Base-by-base conservation (phyloP, 768 basidiomycete genomes). In the Vishniacozyma victoriae region DNA sequence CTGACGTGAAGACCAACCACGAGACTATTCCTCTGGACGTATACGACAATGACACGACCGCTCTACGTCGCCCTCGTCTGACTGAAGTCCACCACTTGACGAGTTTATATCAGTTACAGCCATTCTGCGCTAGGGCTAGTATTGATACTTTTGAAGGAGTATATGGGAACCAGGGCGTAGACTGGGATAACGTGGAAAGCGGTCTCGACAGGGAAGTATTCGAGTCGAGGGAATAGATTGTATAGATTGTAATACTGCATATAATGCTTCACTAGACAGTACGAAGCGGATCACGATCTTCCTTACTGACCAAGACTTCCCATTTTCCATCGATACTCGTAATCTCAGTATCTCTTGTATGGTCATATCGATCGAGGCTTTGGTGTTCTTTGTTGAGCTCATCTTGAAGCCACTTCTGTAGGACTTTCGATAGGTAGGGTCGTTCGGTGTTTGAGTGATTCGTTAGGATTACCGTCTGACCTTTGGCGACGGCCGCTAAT, bases 391-490 rank as follows among this genome's bases (percentile, higher is more conserved):
- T 71, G 14, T 66, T 58, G 51, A 86, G 74, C 68, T 83, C 79
- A 40, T 64, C 57, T 51, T 70, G 65, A 52, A 96, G 76, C 72
- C 81, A 83, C 12, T 75, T 71, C 31, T 83, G 82, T 25, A 96
- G 79, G 19, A 80, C 75, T 15, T 83, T 46, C 4, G 55, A 80
- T 46, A 97, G 83, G 73, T 88, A 96, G 0, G 89, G 89, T 25
- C 92, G 85, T 74, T 97, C 93, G 36, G 92, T 92, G 73, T 91
- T 91, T 14, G 88, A 86, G 73, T 96, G 93, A 15, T 76, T 73
- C 84, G 90, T 90, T 46, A 95, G 78, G 54, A 95, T 79, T 65
- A 95, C 84, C 66, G 86, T 80, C 61, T 76, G 81, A 26, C 88
- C 87, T 35, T 75, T 71, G 9, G 86, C 86, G 12, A 87, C 77